Evolutionary conservation across 352 stramenopile genomes (phyloP).

Genomic region (Phytopythium litorale): DNA sequence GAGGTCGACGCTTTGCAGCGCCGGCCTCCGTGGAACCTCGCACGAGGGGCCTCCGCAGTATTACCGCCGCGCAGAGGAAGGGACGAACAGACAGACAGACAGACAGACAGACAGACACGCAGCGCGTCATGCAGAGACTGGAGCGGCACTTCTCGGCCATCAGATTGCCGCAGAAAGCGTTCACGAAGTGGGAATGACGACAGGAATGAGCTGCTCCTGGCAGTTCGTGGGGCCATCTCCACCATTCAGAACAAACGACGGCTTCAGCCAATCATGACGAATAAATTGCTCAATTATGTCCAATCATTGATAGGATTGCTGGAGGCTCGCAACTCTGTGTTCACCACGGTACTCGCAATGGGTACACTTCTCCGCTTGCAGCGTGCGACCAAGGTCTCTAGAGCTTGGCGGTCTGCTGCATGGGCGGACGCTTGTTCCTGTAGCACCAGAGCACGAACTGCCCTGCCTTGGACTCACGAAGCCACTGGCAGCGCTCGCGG

Average conservation of each 20-base stretch:
- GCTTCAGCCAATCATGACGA: background rate
- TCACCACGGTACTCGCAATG: background rate
- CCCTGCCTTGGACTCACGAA: constrained; percentile 32
- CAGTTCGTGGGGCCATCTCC: background rate
- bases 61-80: constrained; percentile 6
- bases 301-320: background rate
- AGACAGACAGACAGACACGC: background rate
- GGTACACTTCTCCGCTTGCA: background rate
- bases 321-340: background rate
- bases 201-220: background rate
- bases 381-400: background rate
- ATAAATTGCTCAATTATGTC: background rate
- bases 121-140: background rate
- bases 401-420: constrained; percentile 12
- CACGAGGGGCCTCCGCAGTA: constrained; percentile 11
- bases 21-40: constrained; percentile 3
- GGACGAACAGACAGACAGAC: constrained; percentile 10
- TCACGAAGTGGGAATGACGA: too few relatives aligned
- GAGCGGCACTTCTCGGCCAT: too few relatives aligned
- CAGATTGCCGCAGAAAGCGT: too few relatives aligned
- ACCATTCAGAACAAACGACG: background rate
- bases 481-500: constrained; percentile 22
- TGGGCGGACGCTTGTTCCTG: constrained; percentile 32
- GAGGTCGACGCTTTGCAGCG: constrained; percentile 26
- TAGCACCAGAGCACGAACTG: constrained; percentile 56